A percentile compares a stretch with the other conserved stretches of the same genome.
phyloP scores from a whole-genome alignment of 2,329 filamentous ascomycete species.

The Botrytis squamosa region DNA sequence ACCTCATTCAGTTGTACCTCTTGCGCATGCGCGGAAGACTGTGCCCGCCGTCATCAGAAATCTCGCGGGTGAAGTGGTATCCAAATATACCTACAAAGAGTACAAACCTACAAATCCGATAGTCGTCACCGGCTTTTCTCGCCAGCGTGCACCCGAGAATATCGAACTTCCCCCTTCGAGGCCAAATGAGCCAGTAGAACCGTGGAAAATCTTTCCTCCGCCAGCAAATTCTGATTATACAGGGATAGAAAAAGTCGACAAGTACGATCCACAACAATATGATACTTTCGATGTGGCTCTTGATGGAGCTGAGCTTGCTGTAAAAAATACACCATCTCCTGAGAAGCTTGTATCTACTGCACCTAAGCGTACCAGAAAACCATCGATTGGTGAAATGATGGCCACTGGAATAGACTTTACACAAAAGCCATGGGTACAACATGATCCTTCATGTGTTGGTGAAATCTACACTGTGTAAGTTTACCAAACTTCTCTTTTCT shows the following conservation, averaged over 20 bases:
- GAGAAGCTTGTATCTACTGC: neutral
- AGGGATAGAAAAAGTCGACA: neutral
- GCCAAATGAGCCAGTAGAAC: constrained; percentile 3
- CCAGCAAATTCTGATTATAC: constrained; percentile 7
- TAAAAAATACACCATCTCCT: neutral
- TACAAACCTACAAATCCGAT: neutral
- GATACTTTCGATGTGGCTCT: constrained; percentile 13
- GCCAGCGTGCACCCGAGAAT: neutral
- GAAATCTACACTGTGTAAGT: constrained; percentile 12
- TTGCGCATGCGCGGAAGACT: neutral
- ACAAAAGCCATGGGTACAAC: constrained; percentile 8
- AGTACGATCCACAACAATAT: constrained; percentile 14
- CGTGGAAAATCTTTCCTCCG: constrained; percentile 6
- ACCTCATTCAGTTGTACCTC: neutral
- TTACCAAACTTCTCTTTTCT: neutral
- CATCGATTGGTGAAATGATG: neutral
- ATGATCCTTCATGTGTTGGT: constrained; percentile 18
- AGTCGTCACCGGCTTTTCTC: neutral
- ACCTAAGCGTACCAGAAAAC: neutral
- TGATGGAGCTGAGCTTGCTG: constrained; percentile 18
- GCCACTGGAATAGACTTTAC: constrained; percentile 19
- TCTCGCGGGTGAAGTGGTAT: too few species aligned
- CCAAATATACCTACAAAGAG: neutral
- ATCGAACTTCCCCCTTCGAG: constrained; percentile 12
- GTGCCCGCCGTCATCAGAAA: neutral